Base-by-base conservation (phyloP, 345 rosid genomes). In the Cardamine resedifolia region DNA sequence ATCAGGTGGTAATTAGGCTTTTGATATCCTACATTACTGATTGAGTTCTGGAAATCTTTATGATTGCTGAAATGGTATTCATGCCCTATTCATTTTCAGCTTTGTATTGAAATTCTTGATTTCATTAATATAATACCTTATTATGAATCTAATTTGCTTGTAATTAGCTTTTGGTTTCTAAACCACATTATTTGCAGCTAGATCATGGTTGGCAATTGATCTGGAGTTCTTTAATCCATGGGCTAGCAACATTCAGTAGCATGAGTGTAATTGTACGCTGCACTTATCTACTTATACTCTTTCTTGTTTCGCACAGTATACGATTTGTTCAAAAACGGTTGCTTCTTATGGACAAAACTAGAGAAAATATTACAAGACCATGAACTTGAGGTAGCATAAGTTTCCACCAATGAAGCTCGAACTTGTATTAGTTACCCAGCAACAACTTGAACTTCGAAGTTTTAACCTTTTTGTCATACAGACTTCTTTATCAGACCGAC, bases 211-310 rank as follows among this genome's bases (percentile, higher is more conserved):
- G 97, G 98, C 90, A 86, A 43, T 75, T 78, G 68, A 81, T 91
- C 71, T 94, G 98, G 98, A 83, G 77, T 75, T 78, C 79, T 78
- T 68, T 86, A 63, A 74, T 91, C 80, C 98, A 88, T 41, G 92
- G 88, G 58, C 77, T 94, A 66, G 95, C 95, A 26, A 75, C 85
- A 33, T 85, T 94, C 82, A 91, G 97, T 72, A 91, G 84, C 75
- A 50, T 73, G 68, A 82, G 82, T 57, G 45, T 78, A 23, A 83
- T 89, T 77, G 98, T 94, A 86, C 82, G 98, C 85, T 77, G 59
- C 33, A 20, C 75, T 43, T 67, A 64, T 76, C 66, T 31, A 20
- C 76, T 41, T 66, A 66, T 67, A 63, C 39, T 24, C 58, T 58
- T 71, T 36, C 19, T 64, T 64, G 71, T 36, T 47, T 51, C 66